Evolutionary conservation across 2,329 filamentous ascomycete genomes (phyloP).

Genomic region (Gliomastix tumulicola): DNA sequence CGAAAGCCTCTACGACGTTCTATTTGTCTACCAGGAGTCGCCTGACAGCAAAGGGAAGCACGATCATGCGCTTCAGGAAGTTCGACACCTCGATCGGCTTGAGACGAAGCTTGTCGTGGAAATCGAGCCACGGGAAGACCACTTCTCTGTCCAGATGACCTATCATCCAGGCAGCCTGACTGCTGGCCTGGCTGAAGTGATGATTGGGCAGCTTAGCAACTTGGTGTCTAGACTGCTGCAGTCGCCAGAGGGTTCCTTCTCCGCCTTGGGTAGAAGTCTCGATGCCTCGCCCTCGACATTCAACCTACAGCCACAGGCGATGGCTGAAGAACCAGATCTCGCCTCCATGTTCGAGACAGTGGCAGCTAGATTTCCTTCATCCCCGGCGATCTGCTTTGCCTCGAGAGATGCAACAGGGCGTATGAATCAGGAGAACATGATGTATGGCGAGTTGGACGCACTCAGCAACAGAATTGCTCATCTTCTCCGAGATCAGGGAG

Average conservation of each 20-base stretch:
- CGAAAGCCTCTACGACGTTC: constrained; percentile 62
- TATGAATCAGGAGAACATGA: constrained; percentile 39
- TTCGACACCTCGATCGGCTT: constrained; percentile 60
- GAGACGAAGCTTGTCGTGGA: constrained; percentile 75
- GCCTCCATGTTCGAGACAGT: constrained; percentile 46
- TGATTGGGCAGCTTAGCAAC: constrained; percentile 56
- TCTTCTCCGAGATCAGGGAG: constrained; percentile 39
- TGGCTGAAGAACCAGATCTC: constrained; percentile 33
- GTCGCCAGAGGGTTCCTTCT: constrained; percentile 12
- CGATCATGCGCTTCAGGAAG: constrained; percentile 37
- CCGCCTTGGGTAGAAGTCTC: constrained; percentile 12
- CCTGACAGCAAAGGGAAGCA: constrained; percentile 29
- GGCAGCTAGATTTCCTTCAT: constrained; percentile 38
- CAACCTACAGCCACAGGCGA: constrained; percentile 29
- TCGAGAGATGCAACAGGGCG: too few species aligned
- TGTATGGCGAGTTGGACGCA: constrained; percentile 59
- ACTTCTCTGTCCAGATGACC: constrained; percentile 37
- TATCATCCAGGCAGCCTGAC: constrained; percentile 44
- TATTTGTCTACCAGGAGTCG: constrained; percentile 83
- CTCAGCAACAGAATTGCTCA: constrained; percentile 57
- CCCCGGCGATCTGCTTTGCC: constrained; percentile 60
- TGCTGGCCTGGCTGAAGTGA: constrained; percentile 40
- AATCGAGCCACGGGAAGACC: constrained; percentile 52
- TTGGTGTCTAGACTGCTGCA: constrained; percentile 28
- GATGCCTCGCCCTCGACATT: constrained; percentile 35